Percentiles rank a stretch among this genome's conserved stretches.
Evolutionary conservation across 768 basidiomycete species (phyloP).

Genomic region (Lactarius vividus): DNA sequence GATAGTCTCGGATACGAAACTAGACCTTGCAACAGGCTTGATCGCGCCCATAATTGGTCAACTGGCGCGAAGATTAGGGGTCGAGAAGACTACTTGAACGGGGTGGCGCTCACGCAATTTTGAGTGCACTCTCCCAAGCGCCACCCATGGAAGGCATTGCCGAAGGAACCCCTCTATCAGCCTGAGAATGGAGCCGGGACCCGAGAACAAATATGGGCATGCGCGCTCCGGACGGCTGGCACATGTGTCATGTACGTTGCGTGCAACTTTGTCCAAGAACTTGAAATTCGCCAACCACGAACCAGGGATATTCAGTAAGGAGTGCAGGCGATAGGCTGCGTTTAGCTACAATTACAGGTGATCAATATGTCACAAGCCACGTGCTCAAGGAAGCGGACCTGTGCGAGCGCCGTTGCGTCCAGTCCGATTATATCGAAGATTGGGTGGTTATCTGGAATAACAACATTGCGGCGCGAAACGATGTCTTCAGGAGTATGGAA

Average conservation of each 20-base stretch:
- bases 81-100: neutral
- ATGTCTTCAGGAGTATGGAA: constrained; percentile 12
- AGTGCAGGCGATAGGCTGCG: constrained; percentile 25
- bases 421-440: constrained; percentile 17
- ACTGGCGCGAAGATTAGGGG: constrained; percentile 14
- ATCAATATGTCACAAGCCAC: neutral
- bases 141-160: constrained; percentile 5
- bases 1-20: constrained; percentile 21
- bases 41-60: constrained; percentile 24
- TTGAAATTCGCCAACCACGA: constrained; percentile 27
- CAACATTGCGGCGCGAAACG: neutral
- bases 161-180: neutral
- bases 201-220: constrained; percentile 11
- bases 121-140: constrained; percentile 1
- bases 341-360: constrained; percentile 16
- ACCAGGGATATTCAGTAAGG: constrained; percentile 20
- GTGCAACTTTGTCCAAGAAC: constrained; percentile 20
- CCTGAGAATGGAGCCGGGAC: constrained; percentile 5
- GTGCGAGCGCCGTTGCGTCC: constrained; percentile 16
- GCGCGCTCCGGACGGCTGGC: constrained; percentile 3
- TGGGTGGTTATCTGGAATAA: constrained; percentile 12
- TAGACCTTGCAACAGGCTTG: constrained; percentile 18
- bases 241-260: constrained; percentile 5
- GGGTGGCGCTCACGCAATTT: constrained; percentile 14
- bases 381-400: constrained; percentile 1